Percentiles rank a stretch among this genome's conserved stretches.
Conservation (phyloP, 2,329 filamentous ascomycete species). For the Aaosphaeria pasadenensis region DNA sequence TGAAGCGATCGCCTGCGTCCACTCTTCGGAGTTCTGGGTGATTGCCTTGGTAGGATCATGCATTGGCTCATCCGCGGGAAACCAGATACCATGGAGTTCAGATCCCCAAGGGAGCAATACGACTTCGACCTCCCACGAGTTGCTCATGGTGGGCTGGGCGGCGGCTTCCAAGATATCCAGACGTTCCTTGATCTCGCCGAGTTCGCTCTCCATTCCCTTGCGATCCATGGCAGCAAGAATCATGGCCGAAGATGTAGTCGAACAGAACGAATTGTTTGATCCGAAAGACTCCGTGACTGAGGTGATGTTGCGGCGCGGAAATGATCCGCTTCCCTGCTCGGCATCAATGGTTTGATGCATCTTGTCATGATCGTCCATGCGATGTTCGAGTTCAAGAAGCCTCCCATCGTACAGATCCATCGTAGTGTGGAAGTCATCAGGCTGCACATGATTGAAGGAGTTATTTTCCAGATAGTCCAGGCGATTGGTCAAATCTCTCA, state of each 20-base stretch:
- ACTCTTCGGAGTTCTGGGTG: slow-evolving; percentile 47
- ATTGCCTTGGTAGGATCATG: slow-evolving; percentile 29
- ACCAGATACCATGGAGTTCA: slow-evolving; percentile 54
- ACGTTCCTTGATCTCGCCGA: slow-evolving; percentile 49
- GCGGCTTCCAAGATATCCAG: slow-evolving; percentile 55
- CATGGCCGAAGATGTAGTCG: slow-evolving; percentile 37
- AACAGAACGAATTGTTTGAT: slow-evolving; percentile 37
- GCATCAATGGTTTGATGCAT: slow-evolving; percentile 29
- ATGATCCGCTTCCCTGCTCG: slow-evolving; percentile 23
- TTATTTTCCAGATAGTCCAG: slow-evolving; percentile 68
- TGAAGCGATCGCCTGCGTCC: slow-evolving; percentile 37
- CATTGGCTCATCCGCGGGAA: slow-evolving; percentile 40
- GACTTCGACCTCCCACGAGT: slow-evolving; percentile 73
- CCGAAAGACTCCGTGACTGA: slow-evolving; percentile 38
- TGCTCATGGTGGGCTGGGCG: slow-evolving; percentile 57
- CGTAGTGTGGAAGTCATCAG: slow-evolving; percentile 67
- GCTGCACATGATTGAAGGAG: slow-evolving; percentile 64
- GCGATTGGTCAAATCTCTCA: slow-evolving; percentile 61
- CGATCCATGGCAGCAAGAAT: slow-evolving; percentile 34
- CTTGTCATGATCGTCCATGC: slow-evolving; percentile 40
- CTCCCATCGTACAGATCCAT: slow-evolving; percentile 66
- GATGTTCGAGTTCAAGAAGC: slow-evolving; percentile 65
- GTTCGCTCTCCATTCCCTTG: slow-evolving; percentile 41
- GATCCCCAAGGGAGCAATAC: slow-evolving; percentile 69
- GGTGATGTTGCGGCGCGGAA: slow-evolving; percentile 26